Percentiles rank a stretch among this genome's conserved stretches.
phyloP scores from a whole-genome alignment of 257 asterid genomes.

The Leptodermis oblonga region DNA sequence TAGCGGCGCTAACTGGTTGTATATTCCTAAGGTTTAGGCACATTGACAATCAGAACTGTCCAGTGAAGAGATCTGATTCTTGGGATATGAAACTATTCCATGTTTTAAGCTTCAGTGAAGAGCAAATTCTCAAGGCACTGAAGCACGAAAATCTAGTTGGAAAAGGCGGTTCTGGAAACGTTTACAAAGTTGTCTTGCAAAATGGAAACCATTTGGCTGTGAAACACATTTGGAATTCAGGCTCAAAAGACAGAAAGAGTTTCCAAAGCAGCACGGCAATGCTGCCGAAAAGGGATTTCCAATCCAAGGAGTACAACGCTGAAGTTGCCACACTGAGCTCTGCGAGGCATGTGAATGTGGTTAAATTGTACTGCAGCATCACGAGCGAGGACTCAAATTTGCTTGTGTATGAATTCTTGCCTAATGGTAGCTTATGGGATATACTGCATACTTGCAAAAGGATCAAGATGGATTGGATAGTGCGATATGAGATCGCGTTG shows the following conservation, averaged over 20 bases:
- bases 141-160: slow-evolving; percentile 42
- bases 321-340: slow-evolving; percentile 44
- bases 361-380: slow-evolving; percentile 41
- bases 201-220: slow-evolving; percentile 40
- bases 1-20: slow-evolving; percentile 22
- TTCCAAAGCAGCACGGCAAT: slow-evolving; percentile 29
- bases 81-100: slow-evolving; percentile 40
- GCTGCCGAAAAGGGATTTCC: slow-evolving; percentile 18
- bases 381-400: slow-evolving; percentile 43
- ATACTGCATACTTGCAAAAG: slow-evolving; percentile 20
- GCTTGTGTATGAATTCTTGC: slow-evolving; percentile 39
- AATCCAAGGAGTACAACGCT: slow-evolving; percentile 35
- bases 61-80: slow-evolving; percentile 26
- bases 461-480: slow-evolving; percentile 40
- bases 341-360: slow-evolving; percentile 42
- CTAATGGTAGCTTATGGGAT: slow-evolving; percentile 49
- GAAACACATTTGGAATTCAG: slow-evolving; percentile 37
- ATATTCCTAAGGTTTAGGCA: slow-evolving; percentile 19
- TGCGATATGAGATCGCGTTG: slow-evolving; percentile 35
- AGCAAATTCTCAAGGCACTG: slow-evolving; percentile 32
- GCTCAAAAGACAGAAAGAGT: slow-evolving; percentile 10
- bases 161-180: slow-evolving; percentile 43
- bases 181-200: slow-evolving; percentile 29
- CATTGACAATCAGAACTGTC: slow-evolving; percentile 10
- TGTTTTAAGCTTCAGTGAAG: slow-evolving; percentile 37